These are phyloP conservation scores for Chalciporus chontae DNA, from an alignment of 768 basidiomycete species.

Conservation along the genomic window DNA sequence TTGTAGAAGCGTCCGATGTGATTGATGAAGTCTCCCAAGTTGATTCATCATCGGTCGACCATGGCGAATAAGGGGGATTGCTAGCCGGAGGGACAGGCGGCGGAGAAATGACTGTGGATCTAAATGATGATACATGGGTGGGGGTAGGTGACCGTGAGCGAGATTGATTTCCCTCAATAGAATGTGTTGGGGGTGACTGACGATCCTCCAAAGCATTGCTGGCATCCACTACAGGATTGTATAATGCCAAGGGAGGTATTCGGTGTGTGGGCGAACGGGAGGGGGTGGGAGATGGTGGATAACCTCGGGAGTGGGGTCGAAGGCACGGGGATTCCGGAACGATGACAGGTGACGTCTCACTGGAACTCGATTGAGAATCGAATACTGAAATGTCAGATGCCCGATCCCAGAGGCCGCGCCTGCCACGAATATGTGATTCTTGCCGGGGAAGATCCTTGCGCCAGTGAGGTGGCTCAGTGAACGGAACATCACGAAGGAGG, in stretches of 20 bases:
- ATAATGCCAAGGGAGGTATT: slow-evolving; percentile 29
- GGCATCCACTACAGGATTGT: slow-evolving; percentile 14
- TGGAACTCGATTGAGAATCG: slow-evolving; percentile 31
- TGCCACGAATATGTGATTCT: slow-evolving; percentile 49
- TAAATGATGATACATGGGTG: slow-evolving; percentile 28
- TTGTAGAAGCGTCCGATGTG: slow-evolving; percentile 58
- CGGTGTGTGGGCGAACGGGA: slow-evolving; percentile 39
- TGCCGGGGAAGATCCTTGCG: slow-evolving; percentile 47
- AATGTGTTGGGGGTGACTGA: neutral
- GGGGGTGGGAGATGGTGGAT: slow-evolving; percentile 54
- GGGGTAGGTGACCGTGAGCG: slow-evolving; percentile 41
- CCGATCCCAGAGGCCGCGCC: slow-evolving; percentile 50
- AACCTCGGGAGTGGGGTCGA: slow-evolving; percentile 43
- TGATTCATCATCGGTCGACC: slow-evolving; percentile 76
- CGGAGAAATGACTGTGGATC: slow-evolving; percentile 16
- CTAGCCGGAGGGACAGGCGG: slow-evolving; percentile 14
- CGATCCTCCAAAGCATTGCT: neutral
- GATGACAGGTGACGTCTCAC: slow-evolving; percentile 17
- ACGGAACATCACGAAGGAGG: slow-evolving; percentile 41
- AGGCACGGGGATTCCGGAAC: slow-evolving; percentile 38
- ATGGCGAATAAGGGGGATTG: slow-evolving; percentile 45
- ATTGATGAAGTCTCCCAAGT: slow-evolving; percentile 71
- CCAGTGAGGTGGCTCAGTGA: slow-evolving; percentile 54
- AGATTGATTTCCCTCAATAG: slow-evolving; percentile 5
- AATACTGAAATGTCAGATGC: slow-evolving; percentile 37